Base-by-base conservation (phyloP, 1,139 yeast genomes). In the Hansenula anomala region DNA sequence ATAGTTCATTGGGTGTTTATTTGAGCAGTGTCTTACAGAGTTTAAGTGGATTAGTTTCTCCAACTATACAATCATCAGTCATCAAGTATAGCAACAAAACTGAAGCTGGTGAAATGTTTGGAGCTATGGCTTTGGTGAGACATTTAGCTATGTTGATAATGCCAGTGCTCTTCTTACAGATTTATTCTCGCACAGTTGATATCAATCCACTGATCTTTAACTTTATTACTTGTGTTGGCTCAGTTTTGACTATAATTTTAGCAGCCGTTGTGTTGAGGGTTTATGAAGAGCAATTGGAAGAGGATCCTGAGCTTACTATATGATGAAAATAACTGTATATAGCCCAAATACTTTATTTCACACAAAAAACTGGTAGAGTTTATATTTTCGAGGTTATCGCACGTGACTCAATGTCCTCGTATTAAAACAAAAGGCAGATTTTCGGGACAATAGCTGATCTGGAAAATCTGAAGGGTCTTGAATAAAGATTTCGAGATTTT, bases 81-180 rank as follows among this genome's bases (percentile, higher is more conserved):
- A 60, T 70, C 40, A 75, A 75, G 51, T 73, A 71, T 51, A 69
- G 65, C 36, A 66, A 68, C 3, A 65, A 66, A 23, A 64, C 66
- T 17, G 63, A 64, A 39, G 64, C 71, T 4, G 81, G 82, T 12
- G 78, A 74, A 49, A 64, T 73, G 39, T 74, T 74, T 54, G 80
- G 80, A 2, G 76, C 73, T 2, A 56, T 75, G 41, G 73, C 80
- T 0, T 50, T 75, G 29, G 49, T 72, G 19, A 63, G 71, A 49
- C 72, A 72, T 41, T 36, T 64, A 2, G 56, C 67, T 3, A 56
- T 59, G 53, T 48, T 73, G 17, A 41, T 67, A 3, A 48, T 63
- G 2, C 80, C 80, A 0, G 56, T 69, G 11, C 24, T 62, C 0
- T 49, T 71, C 35, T 54, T 74, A 29, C 58, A 60, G 12, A 36